Conservation (phyloP, 768 basidiomycete species). For the Suillus ampliporus region DNA sequence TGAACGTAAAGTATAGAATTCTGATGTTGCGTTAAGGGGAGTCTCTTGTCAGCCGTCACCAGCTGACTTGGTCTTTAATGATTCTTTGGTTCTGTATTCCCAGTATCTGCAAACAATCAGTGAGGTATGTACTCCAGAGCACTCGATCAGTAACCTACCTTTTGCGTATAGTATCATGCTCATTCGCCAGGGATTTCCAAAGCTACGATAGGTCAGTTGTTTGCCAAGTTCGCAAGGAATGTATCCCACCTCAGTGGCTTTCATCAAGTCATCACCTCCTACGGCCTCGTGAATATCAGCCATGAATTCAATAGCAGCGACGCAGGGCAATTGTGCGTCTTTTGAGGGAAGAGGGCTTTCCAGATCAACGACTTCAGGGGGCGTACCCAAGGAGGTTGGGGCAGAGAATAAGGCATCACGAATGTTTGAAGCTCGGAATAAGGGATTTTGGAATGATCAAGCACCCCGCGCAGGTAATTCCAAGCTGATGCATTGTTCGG, state of each 20-base stretch:
- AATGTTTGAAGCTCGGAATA: slow-evolving; percentile 62
- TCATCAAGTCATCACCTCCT: slow-evolving; percentile 51
- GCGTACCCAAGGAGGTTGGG: slow-evolving; percentile 31
- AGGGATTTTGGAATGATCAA: slow-evolving; percentile 64
- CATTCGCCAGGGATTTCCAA: slow-evolving; percentile 71
- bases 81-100: slow-evolving; percentile 73
- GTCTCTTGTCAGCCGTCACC: slow-evolving; percentile 11
- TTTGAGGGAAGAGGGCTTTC: slow-evolving; percentile 73
- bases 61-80: slow-evolving; percentile 25
- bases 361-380: slow-evolving; percentile 64
- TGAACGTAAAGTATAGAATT: too few species aligned
- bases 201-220: slow-evolving; percentile 48
- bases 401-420: slow-evolving; percentile 64
- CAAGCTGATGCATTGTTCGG: slow-evolving; percentile 96
- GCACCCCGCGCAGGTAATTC: slow-evolving; percentile 94
- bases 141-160: slow-evolving; percentile 53
- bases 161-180: slow-evolving; percentile 77
- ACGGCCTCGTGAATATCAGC: slow-evolving; percentile 75
- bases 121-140: slow-evolving; percentile 20
- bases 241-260: slow-evolving; percentile 53
- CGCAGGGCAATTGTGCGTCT: slow-evolving; percentile 75
- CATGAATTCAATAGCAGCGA: slow-evolving; percentile 82
- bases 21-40: slow-evolving; percentile 26
- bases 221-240: slow-evolving; percentile 1
- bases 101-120: slow-evolving; percentile 60